Conservation (phyloP, 176 grass and related monocot species). For the Juncus effusus region DNA sequence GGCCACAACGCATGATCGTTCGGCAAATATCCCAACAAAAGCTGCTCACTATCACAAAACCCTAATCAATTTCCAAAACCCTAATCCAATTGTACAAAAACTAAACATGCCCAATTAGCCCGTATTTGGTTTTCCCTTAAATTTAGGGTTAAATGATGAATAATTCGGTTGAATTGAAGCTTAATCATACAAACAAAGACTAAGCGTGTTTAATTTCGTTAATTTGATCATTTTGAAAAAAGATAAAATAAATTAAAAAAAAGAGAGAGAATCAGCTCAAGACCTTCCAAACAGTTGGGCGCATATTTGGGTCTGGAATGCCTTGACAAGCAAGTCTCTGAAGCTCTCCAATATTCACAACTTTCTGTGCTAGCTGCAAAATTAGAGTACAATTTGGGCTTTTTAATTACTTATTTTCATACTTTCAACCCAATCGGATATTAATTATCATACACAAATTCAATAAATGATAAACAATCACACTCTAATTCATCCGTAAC, state of each 20-base stretch:
- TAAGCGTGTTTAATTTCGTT: background rate
- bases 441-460: no score
- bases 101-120: background rate
- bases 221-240: background rate
- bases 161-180: constrained; percentile 1
- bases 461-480: no score
- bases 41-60: constrained; percentile 89
- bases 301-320: constrained; percentile 49
- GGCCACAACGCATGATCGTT: constrained; percentile 69
- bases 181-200: background rate
- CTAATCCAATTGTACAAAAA: constrained; percentile 2
- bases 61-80: constrained; percentile 63
- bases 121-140: background rate
- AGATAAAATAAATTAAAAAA: constrained; percentile 13
- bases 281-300: constrained; percentile 92
- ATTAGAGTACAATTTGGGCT: no score
- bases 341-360: constrained; percentile 83
- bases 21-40: constrained; percentile 92
- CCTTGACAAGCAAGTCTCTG: constrained; percentile 80
- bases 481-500: no score
- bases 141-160: background rate
- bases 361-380: constrained; percentile 61
- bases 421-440: no score
- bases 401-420: no score
- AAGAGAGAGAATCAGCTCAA: constrained; percentile 26